Conservation (phyloP, 345 rosid genomes). For the Schrenkiella parvula region DNA sequence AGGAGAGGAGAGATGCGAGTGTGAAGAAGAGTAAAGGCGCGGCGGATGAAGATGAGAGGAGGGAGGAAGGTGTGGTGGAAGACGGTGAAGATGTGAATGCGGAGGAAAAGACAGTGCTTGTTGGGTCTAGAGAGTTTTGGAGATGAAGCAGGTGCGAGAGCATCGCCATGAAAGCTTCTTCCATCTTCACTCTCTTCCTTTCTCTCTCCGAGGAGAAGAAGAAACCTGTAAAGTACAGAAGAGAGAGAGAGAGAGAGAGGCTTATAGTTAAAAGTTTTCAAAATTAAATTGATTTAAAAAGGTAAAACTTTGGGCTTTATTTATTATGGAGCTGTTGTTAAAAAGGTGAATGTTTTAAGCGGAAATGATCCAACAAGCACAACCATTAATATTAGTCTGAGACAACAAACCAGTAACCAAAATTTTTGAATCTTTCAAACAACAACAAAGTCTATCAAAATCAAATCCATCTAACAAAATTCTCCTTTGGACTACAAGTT, state of each 20-base stretch:
- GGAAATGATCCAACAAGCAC: conserved; percentile 13
- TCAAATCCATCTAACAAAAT: conserved; percentile 28
- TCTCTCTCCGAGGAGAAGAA: neutral
- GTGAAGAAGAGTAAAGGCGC: conserved; percentile 56
- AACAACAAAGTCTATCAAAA: conserved; percentile 23
- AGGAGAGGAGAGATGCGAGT: conserved; percentile 54
- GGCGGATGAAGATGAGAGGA: conserved; percentile 51
- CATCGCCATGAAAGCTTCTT: conserved; percentile 77
- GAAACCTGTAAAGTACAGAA: neutral
- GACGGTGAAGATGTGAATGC: conserved; percentile 41
- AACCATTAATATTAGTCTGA: conserved; percentile 12
- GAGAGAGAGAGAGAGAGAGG: neutral
- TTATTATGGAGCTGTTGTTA: neutral
- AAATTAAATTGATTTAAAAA: neutral
- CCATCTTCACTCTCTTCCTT: conserved; percentile 46
- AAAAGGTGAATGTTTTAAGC: neutral
- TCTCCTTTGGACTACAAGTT: conserved; percentile 23
- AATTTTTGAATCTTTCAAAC: conserved; percentile 12
- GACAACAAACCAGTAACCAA: conserved; percentile 26
- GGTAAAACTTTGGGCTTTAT: neutral
- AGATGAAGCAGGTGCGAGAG: conserved; percentile 91
- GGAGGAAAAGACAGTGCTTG: conserved; percentile 58
- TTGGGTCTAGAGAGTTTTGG: conserved; percentile 75
- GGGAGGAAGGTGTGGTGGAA: conserved; percentile 41
- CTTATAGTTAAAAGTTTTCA: neutral